Evolutionary conservation across 2,329 filamentous ascomycete species (phyloP).

Genomic region (Aspergillus pseudoglaucus): DNA sequence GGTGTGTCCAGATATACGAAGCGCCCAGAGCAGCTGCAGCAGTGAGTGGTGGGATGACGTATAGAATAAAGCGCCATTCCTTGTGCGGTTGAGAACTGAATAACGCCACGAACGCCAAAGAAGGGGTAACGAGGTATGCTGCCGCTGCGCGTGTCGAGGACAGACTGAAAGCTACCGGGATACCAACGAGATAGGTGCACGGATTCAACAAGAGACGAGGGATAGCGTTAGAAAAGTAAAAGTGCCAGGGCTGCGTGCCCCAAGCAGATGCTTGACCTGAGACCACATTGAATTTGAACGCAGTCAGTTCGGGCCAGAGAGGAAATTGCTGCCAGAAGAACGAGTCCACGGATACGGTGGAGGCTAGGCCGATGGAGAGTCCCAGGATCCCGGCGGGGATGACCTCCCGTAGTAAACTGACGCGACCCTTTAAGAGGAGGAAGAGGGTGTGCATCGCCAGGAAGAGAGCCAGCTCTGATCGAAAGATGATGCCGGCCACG

Average conservation of each 20-base stretch:
- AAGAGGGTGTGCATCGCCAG: conserved; percentile 62
- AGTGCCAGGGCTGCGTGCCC: conserved; percentile 80
- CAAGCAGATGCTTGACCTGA: conserved; percentile 76
- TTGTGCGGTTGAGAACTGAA: conserved; percentile 94
- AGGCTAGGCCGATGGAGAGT: conserved; percentile 57
- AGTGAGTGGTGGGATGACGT: conserved; percentile 74
- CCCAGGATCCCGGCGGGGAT: conserved; percentile 61
- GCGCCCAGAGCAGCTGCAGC: conserved; percentile 69
- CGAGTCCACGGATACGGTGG: conserved; percentile 74
- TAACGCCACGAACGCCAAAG: conserved; percentile 64
- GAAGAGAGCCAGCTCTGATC: conserved; percentile 79
- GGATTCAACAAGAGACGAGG: conserved; percentile 83
- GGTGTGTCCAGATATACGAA: conserved; percentile 60
- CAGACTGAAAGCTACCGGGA: conserved; percentile 47
- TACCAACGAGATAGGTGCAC: conserved; percentile 48
- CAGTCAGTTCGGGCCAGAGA: conserved; percentile 84
- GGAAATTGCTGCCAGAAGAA: conserved; percentile 80
- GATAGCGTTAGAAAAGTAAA: conserved; percentile 75
- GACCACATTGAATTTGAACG: conserved; percentile 87
- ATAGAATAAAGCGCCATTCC: conserved; percentile 91
- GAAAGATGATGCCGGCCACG: conserved; percentile 74
- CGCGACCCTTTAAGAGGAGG: conserved; percentile 52
- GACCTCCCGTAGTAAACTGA: conserved; percentile 49
- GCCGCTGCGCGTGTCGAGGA: conserved; percentile 46
- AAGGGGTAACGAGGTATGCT: conserved; percentile 57